phyloP scores from a whole-genome alignment of 331 rosid species.

The Rhamnella rubrinervis region DNA sequence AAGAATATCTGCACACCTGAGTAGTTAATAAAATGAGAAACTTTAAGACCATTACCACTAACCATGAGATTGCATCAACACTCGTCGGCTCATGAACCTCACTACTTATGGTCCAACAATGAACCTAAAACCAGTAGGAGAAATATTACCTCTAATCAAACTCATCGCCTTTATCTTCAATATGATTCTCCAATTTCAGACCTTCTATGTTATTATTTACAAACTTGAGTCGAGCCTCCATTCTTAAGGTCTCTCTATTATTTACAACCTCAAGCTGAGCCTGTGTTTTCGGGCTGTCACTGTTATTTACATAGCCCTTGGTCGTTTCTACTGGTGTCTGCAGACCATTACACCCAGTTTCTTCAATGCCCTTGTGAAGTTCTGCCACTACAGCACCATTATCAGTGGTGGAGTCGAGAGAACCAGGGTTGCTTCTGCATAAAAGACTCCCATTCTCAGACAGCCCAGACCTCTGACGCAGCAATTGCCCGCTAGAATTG shows the following conservation, averaged over 20 bases:
- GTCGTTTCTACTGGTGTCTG: constrained; percentile 31
- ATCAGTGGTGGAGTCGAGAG: constrained; percentile 31
- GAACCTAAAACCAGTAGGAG: not conserved
- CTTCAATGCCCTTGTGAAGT: constrained; percentile 40
- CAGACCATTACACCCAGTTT: constrained; percentile 45
- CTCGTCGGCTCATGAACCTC: not conserved
- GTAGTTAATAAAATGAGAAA: not conserved
- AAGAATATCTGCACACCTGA: constrained; percentile 74
- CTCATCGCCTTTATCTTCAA: constrained; percentile 46
- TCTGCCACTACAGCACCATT: constrained; percentile 32
- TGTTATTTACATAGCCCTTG: constrained; percentile 61
- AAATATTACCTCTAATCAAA: constrained; percentile 59
- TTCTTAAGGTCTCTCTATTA: constrained; percentile 68
- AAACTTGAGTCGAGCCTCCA: constrained; percentile 71
- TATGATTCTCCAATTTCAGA: constrained; percentile 70
- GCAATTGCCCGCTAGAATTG: constrained; percentile 43
- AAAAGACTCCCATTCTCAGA: constrained; percentile 56
- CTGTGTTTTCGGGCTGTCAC: constrained; percentile 48
- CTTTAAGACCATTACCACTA: not conserved
- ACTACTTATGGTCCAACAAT: not conserved
- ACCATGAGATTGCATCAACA: not conserved
- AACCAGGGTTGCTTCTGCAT: constrained; percentile 29
- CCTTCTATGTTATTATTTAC: constrained; percentile 68
- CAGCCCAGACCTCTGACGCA: constrained; percentile 34
- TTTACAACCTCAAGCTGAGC: constrained; percentile 75